Base-by-base conservation (phyloP, 1,139 yeast genomes). In the Lodderomyces metapsilosis region DNA sequence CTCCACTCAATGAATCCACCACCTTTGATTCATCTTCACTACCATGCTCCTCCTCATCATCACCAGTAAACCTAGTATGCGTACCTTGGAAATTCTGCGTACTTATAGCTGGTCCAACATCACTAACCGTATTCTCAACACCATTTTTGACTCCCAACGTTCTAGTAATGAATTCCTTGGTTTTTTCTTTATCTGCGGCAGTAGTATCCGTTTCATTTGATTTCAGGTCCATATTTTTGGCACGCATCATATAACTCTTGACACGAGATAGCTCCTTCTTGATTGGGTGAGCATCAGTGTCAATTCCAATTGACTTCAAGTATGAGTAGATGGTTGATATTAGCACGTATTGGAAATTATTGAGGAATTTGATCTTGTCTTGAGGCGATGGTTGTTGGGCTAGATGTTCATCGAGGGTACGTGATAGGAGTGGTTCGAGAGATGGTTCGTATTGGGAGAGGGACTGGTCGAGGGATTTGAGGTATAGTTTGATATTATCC, bases 191-290 rank as follows among this genome's bases (percentile, higher is more conserved):
- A 21, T 42, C 28, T 20, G 53, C 47, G 11, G 54, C 49, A 20
- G 52, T 45, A 12, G 52, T 48, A 12, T 56, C 56, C 11, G 54
- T 52, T 12, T 52, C 42, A 16, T 52, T 43, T 31, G 52, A 47
- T 42, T 46, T 40, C 13, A 43, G 39, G 41, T 70, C 76, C 2
- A 74, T 61, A 7, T 63, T 67, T 48, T 82, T 78, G 36, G 79
- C 74, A 55, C 82, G 73, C 33, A 72, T 74, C 83, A 88, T 84
- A 52, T 83, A 84, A 12, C 71, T 59, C 58, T 84, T 85, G 33
- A 89, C 83, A 48, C 95, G 70, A 17, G 70, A 71, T 40, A 89
- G 68, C 58, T 89, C 96, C 20, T 70, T 68, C 82, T 82, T 78
- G 5, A 88, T 76, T 0, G 84, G 80, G 48, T 83, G 88, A 3